phyloP scores from a whole-genome alignment of 2,329 filamentous ascomycete genomes.

The Diaporthe sp. region DNA sequence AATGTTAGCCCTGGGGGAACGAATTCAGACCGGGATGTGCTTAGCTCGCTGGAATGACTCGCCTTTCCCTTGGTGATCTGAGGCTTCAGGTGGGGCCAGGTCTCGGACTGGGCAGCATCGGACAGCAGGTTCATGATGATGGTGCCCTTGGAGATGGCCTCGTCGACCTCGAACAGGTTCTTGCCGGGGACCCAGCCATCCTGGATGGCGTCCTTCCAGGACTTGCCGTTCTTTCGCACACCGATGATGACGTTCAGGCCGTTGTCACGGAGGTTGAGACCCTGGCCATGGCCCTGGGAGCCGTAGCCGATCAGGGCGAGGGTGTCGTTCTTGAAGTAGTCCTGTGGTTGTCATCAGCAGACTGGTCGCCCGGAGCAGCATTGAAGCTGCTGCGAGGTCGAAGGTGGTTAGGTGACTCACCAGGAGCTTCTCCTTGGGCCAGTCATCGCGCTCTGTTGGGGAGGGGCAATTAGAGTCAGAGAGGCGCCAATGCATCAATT shows the following conservation, averaged over 20 bases:
- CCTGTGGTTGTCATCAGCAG: slow-evolving; percentile 62
- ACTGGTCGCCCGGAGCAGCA: slow-evolving; percentile 40
- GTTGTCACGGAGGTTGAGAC: slow-evolving; percentile 99
- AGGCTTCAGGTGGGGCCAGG: slow-evolving; percentile 98
- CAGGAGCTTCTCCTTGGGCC: slow-evolving; percentile 98
- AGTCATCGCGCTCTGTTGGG: slow-evolving; percentile 90
- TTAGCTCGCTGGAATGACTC: slow-evolving; percentile 49
- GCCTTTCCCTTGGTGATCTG: slow-evolving; percentile 99
- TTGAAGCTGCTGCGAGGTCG: slow-evolving; percentile 18
- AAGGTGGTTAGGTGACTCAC: slow-evolving; percentile 67
- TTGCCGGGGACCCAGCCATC: slow-evolving; percentile 99
- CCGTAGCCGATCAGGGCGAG: slow-evolving; percentile 98
- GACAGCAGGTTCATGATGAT: slow-evolving; percentile 99
- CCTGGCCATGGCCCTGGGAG: slow-evolving; percentile 98
- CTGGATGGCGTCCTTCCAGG: slow-evolving; percentile 96
- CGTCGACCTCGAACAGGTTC: slow-evolving; percentile 98
- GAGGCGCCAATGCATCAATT: slow-evolving; percentile 36
- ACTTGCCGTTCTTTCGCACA: slow-evolving; percentile 97
- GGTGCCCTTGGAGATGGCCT: slow-evolving; percentile 93
- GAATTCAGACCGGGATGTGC: background rate
- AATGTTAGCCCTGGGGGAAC: background rate
- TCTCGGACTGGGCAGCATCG: slow-evolving; percentile 98
- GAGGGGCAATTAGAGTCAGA: slow-evolving; percentile 20
- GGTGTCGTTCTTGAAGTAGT: slow-evolving; percentile 99
- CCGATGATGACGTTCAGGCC: slow-evolving; percentile 99